Evolutionary conservation across 2,329 filamentous ascomycete species (phyloP), one percentile per base, ranked within the genome.

Genomic region (Curvularia verruculosa): DNA sequence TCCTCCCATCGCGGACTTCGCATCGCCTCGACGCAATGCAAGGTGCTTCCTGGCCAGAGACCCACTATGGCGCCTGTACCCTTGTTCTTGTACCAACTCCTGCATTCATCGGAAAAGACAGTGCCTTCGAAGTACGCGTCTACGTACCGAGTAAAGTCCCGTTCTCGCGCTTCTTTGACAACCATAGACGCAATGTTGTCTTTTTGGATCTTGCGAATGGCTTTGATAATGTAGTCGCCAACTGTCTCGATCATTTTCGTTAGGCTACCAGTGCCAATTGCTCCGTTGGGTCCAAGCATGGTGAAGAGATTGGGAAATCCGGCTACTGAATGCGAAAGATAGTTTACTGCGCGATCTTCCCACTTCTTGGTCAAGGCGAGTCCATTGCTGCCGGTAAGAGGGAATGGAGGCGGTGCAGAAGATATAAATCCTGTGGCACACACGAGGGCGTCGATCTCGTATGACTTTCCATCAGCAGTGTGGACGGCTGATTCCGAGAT

Each of bases 361-460:
- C 78, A 75, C 65, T 76, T 68, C 21, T 71, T 37, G 19, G 60
- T 56, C 21, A 81, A 52, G 41, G 74, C 53, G 3, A 70, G 58
- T 23, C 66, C 68, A 23, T 71, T 56, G 9, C 58, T 49, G 26
- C 77, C 78, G 2, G 54, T 66, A 3, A 79, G 52, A 5, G 71
- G 71, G 66, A 79, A 81, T 3, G 75, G 75, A 1, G 78, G 77
- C 5, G 75, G 67, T 13, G 74, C 66, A 18, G 68, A 70, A 26
- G 74, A 60, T 60, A 79, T 71, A 69, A 80, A 81, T 34, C 79
- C 80, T 2, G 79, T 81, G 9, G 79, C 78, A 60, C 78, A 81
- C 56, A 81, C 75, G 21, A 82, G 66, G 10, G 75, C 74, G 56
- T 82, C 79, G 23, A 80, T 70, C 21, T 72, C 67, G 53, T 79